These are phyloP conservation scores for Blastocrithidia nonstop DNA, from an alignment of 208 protist species.

Conservation along the genomic window DNA sequence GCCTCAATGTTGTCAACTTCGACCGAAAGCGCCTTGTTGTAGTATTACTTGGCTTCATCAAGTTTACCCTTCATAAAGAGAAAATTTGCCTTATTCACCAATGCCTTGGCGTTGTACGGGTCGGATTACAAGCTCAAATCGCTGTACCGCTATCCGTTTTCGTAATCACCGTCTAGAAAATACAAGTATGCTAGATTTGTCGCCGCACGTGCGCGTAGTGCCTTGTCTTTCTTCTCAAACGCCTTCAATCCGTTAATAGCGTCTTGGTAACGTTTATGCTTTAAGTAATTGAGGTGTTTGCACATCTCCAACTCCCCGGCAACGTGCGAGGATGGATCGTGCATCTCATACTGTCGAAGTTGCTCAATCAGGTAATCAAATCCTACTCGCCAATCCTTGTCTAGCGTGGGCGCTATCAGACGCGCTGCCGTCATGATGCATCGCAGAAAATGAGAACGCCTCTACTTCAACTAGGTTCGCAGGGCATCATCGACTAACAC, in stretches of 20 bases:
- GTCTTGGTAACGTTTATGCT: conserved; percentile 86
- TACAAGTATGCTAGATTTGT: conserved; percentile 97
- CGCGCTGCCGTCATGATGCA: conserved; percentile 85
- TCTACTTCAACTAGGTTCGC: conserved; percentile 62
- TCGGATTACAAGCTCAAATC: conserved; percentile 88
- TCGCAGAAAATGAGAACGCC: conserved; percentile 58
- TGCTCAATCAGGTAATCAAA: conserved; percentile 93
- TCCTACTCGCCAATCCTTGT: conserved; percentile 84
- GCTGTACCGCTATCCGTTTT: conserved; percentile 92
- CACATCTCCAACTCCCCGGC: conserved; percentile 92
- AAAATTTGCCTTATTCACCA: conserved; percentile 96
- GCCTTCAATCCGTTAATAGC: conserved; percentile 88
- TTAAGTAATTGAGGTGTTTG: conserved; percentile 90
- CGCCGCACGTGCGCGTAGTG: conserved; percentile 80
- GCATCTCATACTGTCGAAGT: conserved; percentile 81
- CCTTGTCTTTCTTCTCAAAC: conserved; percentile 93
- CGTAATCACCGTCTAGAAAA: conserved; percentile 94
- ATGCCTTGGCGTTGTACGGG: conserved; percentile 93
- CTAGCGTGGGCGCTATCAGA: conserved; percentile 89
- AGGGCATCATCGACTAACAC: conserved; percentile 74
- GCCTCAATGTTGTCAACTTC: conserved; percentile 95
- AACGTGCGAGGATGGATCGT: conserved; percentile 70
- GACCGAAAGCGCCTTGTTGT: conserved; percentile 88
- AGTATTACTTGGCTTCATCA: conserved; percentile 87
- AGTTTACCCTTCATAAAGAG: conserved; percentile 77